These are phyloP conservation scores for Termitomyces sp. DNA, from an alignment of 768 basidiomycete genomes.

Conservation along the genomic window DNA sequence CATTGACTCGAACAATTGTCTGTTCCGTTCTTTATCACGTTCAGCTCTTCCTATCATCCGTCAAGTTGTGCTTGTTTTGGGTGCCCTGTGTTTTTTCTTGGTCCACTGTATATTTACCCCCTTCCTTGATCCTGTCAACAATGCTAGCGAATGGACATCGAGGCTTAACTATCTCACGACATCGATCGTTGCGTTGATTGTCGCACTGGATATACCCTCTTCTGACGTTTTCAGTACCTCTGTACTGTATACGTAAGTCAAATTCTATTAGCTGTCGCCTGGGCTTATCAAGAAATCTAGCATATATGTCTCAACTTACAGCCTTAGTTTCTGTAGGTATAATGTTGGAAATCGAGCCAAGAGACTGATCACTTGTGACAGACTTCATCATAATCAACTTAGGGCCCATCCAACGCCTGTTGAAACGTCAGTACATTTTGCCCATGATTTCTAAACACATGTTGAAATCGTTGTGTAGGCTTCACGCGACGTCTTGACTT, in stretches of 20 bases:
- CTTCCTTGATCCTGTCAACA: slow-evolving; percentile 67
- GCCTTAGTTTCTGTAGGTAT: slow-evolving; percentile 57
- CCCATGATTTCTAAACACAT: not conserved
- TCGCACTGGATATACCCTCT: slow-evolving; percentile 56
- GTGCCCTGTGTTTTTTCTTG: slow-evolving; percentile 57
- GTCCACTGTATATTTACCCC: slow-evolving; percentile 59
- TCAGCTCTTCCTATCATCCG: slow-evolving; percentile 52
- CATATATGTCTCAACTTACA: slow-evolving; percentile 59
- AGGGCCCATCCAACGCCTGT: slow-evolving; percentile 43
- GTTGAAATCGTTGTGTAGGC: slow-evolving; percentile 29
- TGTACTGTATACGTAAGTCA: slow-evolving; percentile 59
- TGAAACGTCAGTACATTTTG: slow-evolving; percentile 53
- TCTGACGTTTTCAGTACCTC: slow-evolving; percentile 54
- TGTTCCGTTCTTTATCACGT: slow-evolving; percentile 56
- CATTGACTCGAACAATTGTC: slow-evolving; percentile 68
- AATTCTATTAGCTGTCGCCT: not conserved
- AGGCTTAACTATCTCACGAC: slow-evolving; percentile 68
- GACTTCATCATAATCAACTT: slow-evolving; percentile 65
- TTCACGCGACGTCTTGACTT: slow-evolving; percentile 68
- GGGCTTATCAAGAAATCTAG: slow-evolving; percentile 19
- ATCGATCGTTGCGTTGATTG: slow-evolving; percentile 58
- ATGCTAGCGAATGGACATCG: slow-evolving; percentile 74
- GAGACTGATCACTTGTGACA: slow-evolving; percentile 21
- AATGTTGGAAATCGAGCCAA: not conserved
- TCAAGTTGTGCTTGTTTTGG: slow-evolving; percentile 55